Evolutionary conservation across 2,329 filamentous ascomycete species (phyloP).

Genomic region (Verticillium zaregamsianum): DNA sequence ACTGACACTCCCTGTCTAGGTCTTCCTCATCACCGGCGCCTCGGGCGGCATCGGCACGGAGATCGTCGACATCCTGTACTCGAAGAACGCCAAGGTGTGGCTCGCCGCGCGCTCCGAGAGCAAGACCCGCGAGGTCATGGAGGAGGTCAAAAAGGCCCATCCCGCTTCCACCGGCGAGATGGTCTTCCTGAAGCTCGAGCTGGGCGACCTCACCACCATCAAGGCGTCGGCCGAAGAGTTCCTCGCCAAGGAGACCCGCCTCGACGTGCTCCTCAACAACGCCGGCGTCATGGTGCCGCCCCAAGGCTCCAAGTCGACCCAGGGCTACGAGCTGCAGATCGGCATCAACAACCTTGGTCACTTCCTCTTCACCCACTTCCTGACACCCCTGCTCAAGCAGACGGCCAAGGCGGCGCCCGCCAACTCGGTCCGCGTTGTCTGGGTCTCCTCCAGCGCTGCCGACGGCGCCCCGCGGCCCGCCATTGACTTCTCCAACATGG

Average conservation of each 20-base stretch:
- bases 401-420: conserved; percentile 18
- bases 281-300: conserved; percentile 34
- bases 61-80: conserved; percentile 43
- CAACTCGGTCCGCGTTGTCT: conserved; percentile 20
- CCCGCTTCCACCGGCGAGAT: conserved; percentile 27
- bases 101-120: conserved; percentile 33
- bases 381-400: conserved; percentile 17
- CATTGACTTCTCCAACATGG: conserved; percentile 22
- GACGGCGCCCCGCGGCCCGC: conserved; percentile 17
- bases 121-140: not conserved
- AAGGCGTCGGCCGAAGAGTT: conserved; percentile 18
- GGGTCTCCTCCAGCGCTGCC: conserved; percentile 22
- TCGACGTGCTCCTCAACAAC: conserved; percentile 36
- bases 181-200: conserved; percentile 32
- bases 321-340: conserved; percentile 26
- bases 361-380: conserved; percentile 23
- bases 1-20: not conserved
- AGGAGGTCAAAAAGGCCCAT: conserved; percentile 5
- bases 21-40: conserved; percentile 37
- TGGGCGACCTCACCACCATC: conserved; percentile 19
- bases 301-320: conserved; percentile 26
- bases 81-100: conserved; percentile 42
- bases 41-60: conserved; percentile 34
- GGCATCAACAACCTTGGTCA: conserved; percentile 22
- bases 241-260: conserved; percentile 17